Evolutionary conservation across 139 green algal species (phyloP), one percentile per base, ranked within the genome.

Genomic region (Parachlorella kessleri): DNA sequence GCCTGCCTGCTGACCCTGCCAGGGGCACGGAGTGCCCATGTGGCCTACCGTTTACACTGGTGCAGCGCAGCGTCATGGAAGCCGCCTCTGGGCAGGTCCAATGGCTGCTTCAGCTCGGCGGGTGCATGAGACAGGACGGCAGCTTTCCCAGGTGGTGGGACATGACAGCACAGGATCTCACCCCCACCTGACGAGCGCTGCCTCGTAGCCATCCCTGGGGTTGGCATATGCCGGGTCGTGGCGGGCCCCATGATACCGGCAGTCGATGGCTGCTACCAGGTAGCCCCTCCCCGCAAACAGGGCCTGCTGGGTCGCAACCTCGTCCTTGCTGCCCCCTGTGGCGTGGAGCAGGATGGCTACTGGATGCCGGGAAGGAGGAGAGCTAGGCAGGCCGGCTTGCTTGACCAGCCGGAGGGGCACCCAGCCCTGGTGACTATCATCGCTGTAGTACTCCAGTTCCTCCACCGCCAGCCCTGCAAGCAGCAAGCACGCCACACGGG

Each of bases 261-360:
- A 84, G 81, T 95, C 91, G 2, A 93, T 85, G 35, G 84, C 74
- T 0, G 73, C 88, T 5, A 83, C 85, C n/a, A 92, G 42, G 74
- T 89, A 94, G 33, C 91, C 91, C 2, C 48, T 48, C 10, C 63
- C 6, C 1, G 89, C 90, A 38, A 84, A 90, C 48, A 73, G 26
- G 64, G 86, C 79, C 70, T 87, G 75, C 55, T 71, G 70, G 9
- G 23, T 28, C 26, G 79, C 64, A 35, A 90, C 72, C 24, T 33
- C 40, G 36, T 87, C 81, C 81, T 77, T 89, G 71, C 72, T 84
- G 6, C 41, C 36, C 24, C 89, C 88, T 76, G 84, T 91, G 30
- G 73, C 79, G 36, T 91, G 86, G 66, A 91, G 75, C 70, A 86
- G 82, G 14, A 90, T 59, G 7, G 86, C 79, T 1, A 72, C 72